phyloP scores from a whole-genome alignment of 2,329 filamentous ascomycete species.

The Aspergillus texensis region DNA sequence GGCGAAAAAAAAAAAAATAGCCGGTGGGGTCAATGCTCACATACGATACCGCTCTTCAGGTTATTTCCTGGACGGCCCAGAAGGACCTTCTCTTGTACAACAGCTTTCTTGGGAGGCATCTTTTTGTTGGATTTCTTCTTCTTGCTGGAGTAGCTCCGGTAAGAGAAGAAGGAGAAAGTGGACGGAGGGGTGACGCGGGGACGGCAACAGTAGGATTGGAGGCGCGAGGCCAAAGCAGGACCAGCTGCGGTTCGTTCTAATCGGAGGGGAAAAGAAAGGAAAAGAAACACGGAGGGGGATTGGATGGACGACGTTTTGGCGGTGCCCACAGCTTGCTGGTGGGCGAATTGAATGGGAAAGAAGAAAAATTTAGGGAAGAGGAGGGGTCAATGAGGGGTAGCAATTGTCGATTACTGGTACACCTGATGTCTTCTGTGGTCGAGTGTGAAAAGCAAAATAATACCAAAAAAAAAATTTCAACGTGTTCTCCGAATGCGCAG shows the following conservation, averaged over 20 bases:
- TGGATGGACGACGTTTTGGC: slow-evolving; percentile 15
- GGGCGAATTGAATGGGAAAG: neutral
- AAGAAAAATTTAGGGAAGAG: neutral
- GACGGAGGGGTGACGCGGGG: slow-evolving; percentile 45
- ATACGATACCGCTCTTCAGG: slow-evolving; percentile 96
- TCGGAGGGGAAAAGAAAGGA: slow-evolving; percentile 58
- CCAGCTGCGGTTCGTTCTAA: slow-evolving; percentile 65
- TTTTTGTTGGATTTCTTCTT: slow-evolving; percentile 63
- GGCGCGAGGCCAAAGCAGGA: slow-evolving; percentile 55
- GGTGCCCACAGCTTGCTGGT: neutral
- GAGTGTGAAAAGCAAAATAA: neutral
- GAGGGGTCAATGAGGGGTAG: neutral
- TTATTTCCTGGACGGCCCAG: slow-evolving; percentile 96
- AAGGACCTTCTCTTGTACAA: slow-evolving; percentile 92
- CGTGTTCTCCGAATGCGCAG: neutral
- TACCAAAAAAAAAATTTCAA: neutral
- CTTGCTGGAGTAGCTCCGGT: slow-evolving; percentile 58
- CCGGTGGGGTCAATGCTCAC: slow-evolving; percentile 60
- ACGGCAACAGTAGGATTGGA: slow-evolving; percentile 27
- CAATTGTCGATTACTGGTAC: neutral
- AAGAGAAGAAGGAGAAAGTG: slow-evolving; percentile 51
- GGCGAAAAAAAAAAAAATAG: slow-evolving; percentile 27
- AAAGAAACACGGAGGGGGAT: slow-evolving; percentile 40
- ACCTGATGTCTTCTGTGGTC: neutral
- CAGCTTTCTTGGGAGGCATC: slow-evolving; percentile 95